Conservation (phyloP, 2,329 filamentous ascomycete species). For the Emmonsiellopsis sp. region DNA sequence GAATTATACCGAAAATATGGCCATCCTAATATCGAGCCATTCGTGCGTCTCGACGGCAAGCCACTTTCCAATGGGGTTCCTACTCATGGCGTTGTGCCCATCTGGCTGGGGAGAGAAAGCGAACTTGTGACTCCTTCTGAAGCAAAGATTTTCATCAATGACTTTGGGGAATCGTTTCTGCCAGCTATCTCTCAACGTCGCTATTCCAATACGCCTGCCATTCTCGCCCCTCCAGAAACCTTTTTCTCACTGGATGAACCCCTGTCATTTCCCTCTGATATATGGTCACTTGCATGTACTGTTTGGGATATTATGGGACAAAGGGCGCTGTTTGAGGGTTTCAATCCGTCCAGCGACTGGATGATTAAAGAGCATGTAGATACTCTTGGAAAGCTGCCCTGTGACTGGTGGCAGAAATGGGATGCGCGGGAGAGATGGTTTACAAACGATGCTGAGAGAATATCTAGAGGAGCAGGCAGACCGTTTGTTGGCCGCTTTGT, state of each 20-base stretch:
- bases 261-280: constrained; percentile 6
- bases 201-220: constrained; percentile 3
- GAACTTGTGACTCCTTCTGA: constrained; percentile 5
- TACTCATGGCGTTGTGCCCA: constrained; percentile 3
- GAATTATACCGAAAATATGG: constrained; percentile 17
- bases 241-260: constrained; percentile 3
- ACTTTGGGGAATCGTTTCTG: constrained; percentile 12
- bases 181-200: constrained; percentile 5
- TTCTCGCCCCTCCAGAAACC: constrained; percentile 6
- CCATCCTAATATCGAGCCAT: constrained; percentile 9
- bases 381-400: neutral
- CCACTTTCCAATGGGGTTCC: constrained; percentile 7
- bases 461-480: neutral
- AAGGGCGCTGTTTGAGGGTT: constrained; percentile 12
- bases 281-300: constrained; percentile 24
- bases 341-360: neutral
- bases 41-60: constrained; percentile 6
- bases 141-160: constrained; percentile 8
- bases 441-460: neutral
- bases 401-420: constrained; percentile 1
- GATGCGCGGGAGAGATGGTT: neutral
- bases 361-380: constrained; percentile 2
- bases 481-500: neutral
- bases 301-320: constrained; percentile 23
- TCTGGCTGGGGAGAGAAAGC: constrained; percentile 6